Percentiles rank a stretch among this genome's conserved stretches.
These are phyloP conservation scores for Suhomyces tanzawaensis DNA, from an alignment of 805 yeast genomes.

Conservation along the genomic window DNA sequence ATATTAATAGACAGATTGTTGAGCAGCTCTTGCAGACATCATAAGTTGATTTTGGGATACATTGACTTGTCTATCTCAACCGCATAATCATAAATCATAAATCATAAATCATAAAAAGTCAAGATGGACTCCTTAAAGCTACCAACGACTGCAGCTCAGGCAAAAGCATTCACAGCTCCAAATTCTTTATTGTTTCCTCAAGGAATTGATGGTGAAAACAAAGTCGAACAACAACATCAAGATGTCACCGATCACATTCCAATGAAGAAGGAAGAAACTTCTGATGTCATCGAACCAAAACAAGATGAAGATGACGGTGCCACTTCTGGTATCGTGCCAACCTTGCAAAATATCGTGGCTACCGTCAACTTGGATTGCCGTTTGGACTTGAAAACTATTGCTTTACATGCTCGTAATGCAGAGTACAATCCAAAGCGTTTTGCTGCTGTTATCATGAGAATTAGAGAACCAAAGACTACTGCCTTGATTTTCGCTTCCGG, in stretches of 20 bases:
- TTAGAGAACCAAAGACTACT: constrained; percentile 97
- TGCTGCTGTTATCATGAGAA: constrained; percentile 99
- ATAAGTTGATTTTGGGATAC: constrained; percentile 31
- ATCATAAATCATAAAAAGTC: not conserved
- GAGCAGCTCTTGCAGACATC: constrained; percentile 3
- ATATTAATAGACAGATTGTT: constrained; percentile 7
- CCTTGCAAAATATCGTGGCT: constrained; percentile 93
- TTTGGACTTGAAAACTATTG: constrained; percentile 92
- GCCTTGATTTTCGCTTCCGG: constrained; percentile 98
- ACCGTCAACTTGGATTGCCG: constrained; percentile 97
- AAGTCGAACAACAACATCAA: constrained; percentile 8
- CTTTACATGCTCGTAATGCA: constrained; percentile 97
- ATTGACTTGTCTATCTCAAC: constrained; percentile 41
- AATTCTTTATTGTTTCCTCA: constrained; percentile 64
- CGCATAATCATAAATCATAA: constrained; percentile 1
- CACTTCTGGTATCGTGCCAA: constrained; percentile 94
- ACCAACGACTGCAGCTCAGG: constrained; percentile 77
- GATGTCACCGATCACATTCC: constrained; percentile 11
- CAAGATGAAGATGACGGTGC: constrained; percentile 61
- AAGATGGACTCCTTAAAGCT: constrained; percentile 69
- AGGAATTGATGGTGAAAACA: constrained; percentile 34
- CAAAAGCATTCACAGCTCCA: constrained; percentile 67
- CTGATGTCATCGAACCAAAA: constrained; percentile 36
- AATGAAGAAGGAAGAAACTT: constrained; percentile 13
- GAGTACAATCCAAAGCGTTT: constrained; percentile 98